These are phyloP conservation scores for Colletotrichum musae DNA, from an alignment of 2,329 filamentous ascomycete species.

Conservation along the genomic window DNA sequence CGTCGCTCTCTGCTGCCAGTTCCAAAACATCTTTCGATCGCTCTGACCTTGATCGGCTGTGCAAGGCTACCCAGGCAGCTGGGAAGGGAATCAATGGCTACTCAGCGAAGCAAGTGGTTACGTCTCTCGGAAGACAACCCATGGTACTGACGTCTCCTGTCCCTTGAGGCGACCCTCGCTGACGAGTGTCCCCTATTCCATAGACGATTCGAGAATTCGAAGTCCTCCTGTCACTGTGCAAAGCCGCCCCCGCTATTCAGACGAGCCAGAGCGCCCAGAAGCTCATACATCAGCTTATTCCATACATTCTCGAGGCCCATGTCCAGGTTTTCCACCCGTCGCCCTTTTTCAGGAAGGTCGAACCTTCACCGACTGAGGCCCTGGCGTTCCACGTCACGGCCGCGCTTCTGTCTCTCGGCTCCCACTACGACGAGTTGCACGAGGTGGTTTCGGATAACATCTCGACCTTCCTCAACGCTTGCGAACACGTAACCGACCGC, in stretches of 20 bases:
- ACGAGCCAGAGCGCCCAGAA: slow-evolving; percentile 81
- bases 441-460: slow-evolving; percentile 77
- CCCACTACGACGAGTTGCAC: slow-evolving; percentile 78
- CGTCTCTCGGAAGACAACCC: slow-evolving; percentile 67
- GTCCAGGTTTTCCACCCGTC: slow-evolving; percentile 83
- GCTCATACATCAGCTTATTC: slow-evolving; percentile 83
- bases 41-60: slow-evolving; percentile 75
- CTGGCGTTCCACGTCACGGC: slow-evolving; percentile 84
- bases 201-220: slow-evolving; percentile 93
- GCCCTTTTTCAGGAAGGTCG: slow-evolving; percentile 85
- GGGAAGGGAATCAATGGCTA: slow-evolving; percentile 64
- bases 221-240: slow-evolving; percentile 90
- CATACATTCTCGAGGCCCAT: slow-evolving; percentile 89
- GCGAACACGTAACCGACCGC: slow-evolving; percentile 72
- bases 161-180: background rate
- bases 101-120: slow-evolving; percentile 52
- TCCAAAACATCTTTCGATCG: slow-evolving; percentile 69
- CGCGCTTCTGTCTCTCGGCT: slow-evolving; percentile 85
- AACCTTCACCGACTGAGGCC: slow-evolving; percentile 90
- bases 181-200: slow-evolving; percentile 22
- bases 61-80: slow-evolving; percentile 68
- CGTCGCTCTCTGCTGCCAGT: slow-evolving; percentile 71
- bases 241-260: slow-evolving; percentile 83
- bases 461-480: slow-evolving; percentile 80
- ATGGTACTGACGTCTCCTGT: slow-evolving; percentile 65